Conservation (phyloP, 2,329 filamentous ascomycete genomes). For the Aspergillus udagawae region DNA sequence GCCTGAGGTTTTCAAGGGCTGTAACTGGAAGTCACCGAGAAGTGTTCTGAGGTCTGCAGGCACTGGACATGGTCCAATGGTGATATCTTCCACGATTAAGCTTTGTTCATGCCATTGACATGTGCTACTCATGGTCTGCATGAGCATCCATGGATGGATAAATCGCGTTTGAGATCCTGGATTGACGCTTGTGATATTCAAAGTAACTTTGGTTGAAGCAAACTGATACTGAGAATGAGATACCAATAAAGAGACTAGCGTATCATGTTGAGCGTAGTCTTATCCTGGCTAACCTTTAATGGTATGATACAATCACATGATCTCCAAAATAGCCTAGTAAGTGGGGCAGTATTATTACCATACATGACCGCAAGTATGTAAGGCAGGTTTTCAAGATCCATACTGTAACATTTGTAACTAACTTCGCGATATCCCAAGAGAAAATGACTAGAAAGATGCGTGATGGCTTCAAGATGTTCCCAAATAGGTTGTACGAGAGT, state of each 20-base stretch:
- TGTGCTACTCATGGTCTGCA: not conserved
- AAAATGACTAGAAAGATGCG: slow-evolving; percentile 9
- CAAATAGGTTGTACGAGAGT: not conserved
- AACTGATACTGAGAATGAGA: not conserved
- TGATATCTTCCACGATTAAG: not conserved
- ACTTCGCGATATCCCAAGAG: slow-evolving; percentile 5
- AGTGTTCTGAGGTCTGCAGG: not conserved
- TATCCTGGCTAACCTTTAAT: not conserved
- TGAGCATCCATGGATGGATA: not conserved
- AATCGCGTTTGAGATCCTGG: not conserved
- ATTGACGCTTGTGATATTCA: not conserved
- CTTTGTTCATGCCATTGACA: not conserved
- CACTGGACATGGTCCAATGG: not conserved
- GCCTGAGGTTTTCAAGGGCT: not conserved
- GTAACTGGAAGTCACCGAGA: not conserved
- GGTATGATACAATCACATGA: slow-evolving; percentile 11
- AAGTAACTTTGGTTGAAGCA: not conserved
- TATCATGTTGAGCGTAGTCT: not conserved
- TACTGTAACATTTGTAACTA: slow-evolving; percentile 18
- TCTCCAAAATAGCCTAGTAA: slow-evolving; percentile 1
- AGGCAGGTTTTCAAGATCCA: slow-evolving; percentile 9
- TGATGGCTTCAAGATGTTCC: slow-evolving; percentile 17
- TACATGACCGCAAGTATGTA: slow-evolving; percentile 5
- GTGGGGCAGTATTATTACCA: slow-evolving; percentile 2
- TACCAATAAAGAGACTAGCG: slow-evolving; percentile 2